Conservation (phyloP, 352 stramenopile genomes). For the Phytophthora quininea region DNA sequence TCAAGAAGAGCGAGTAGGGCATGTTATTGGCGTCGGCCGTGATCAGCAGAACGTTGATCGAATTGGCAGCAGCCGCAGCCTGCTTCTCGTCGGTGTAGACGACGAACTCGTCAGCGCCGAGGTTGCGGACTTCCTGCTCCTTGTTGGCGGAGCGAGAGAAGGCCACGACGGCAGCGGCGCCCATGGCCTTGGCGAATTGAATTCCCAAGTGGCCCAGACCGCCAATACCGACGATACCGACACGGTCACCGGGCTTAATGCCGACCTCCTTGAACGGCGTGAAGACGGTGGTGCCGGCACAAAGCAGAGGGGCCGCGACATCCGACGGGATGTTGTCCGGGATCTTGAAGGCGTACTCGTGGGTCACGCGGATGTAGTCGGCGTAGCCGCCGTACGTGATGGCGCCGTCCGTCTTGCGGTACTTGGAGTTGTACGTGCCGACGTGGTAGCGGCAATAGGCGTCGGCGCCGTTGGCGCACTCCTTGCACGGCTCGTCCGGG, state of each 20-base stretch:
- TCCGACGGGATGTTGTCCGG: constrained; percentile 68
- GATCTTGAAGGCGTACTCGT: constrained; percentile 76
- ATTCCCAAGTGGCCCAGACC: constrained; percentile 87
- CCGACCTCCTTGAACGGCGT: constrained; percentile 65
- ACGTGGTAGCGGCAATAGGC: constrained; percentile 63
- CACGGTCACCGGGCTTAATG: constrained; percentile 51
- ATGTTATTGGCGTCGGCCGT: constrained; percentile 68
- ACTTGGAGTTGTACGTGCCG: constrained; percentile 61
- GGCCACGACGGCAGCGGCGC: constrained; percentile 54
- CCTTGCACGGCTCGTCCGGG: constrained; percentile 51
- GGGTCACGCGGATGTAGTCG: constrained; percentile 64
- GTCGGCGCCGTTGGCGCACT: constrained; percentile 67
- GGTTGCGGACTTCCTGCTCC: constrained; percentile 47
- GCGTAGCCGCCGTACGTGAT: constrained; percentile 68
- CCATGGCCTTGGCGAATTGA: constrained; percentile 81
- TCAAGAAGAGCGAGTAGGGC: constrained; percentile 58
- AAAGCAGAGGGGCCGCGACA: constrained; percentile 72
- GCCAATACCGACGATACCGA: constrained; percentile 84
- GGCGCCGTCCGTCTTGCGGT: constrained; percentile 43
- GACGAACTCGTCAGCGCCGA: constrained; percentile 75
- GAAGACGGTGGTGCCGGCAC: constrained; percentile 85
- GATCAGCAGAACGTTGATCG: constrained; percentile 76
- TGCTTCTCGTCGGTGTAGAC: constrained; percentile 54
- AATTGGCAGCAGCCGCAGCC: constrained; percentile 23
- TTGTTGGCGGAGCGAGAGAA: constrained; percentile 76